Conservation (phyloP, 1,284 basidiomycete genomes). For the Cryptococcus depauperatus region DNA sequence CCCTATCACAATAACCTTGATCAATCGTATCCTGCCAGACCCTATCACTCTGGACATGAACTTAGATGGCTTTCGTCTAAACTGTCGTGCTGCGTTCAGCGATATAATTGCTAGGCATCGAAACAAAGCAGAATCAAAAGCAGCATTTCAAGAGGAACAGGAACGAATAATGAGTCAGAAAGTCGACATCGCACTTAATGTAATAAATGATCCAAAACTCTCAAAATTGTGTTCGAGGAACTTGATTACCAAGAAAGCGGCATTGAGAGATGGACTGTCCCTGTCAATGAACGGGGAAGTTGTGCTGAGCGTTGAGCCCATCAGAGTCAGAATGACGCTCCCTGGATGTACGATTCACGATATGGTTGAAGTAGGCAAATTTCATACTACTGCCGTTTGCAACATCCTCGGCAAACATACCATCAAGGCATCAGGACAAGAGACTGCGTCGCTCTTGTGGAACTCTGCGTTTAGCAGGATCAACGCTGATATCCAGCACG, state of each 20-base stretch:
- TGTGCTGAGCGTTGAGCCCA: slow-evolving; percentile 24
- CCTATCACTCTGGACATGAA: slow-evolving; percentile 27
- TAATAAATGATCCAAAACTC: too few species aligned
- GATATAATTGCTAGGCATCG: slow-evolving; percentile 26
- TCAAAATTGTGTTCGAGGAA: too few species aligned
- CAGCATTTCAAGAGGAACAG: slow-evolving; percentile 28
- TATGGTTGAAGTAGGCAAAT: slow-evolving; percentile 24
- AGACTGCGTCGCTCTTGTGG: slow-evolving; percentile 20
- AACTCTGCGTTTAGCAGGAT: slow-evolving; percentile 52
- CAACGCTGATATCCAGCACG: slow-evolving; percentile 53
- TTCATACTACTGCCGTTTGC: slow-evolving; percentile 18
- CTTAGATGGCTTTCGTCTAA: slow-evolving; percentile 28
- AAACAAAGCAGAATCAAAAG: slow-evolving; percentile 11
- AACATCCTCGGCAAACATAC: slow-evolving; percentile 20
- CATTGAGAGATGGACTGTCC: slow-evolving; percentile 22
- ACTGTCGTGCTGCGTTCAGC: slow-evolving; percentile 23
- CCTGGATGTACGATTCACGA: slow-evolving; percentile 21
- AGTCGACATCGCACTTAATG: too few species aligned
- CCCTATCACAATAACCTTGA: slow-evolving; percentile 24
- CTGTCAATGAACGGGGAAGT: slow-evolving; percentile 24
- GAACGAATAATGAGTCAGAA: too few species aligned
- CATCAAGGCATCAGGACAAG: slow-evolving; percentile 11
- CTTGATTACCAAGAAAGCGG: slow-evolving; percentile 6
- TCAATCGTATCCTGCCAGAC: slow-evolving; percentile 25
- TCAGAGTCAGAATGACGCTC: slow-evolving; percentile 27